Evolutionary conservation across 257 asterid genomes (phyloP), one percentile per base, ranked within the genome.

Genomic region (Asclepias syriaca): DNA sequence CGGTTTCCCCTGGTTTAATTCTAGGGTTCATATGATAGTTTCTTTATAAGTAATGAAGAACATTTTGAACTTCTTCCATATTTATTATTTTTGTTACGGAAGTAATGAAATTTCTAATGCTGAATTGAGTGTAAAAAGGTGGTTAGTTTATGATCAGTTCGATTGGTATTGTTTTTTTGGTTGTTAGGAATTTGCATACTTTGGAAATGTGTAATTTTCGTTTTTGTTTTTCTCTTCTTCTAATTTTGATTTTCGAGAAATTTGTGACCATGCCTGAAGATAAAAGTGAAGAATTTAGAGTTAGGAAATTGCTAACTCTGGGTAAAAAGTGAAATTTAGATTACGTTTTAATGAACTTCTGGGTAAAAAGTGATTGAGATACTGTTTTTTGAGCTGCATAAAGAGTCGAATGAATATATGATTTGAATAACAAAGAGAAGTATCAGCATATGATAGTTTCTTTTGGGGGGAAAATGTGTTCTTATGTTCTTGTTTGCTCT

Each of bases 391-490:
- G 34, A 29, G 34, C 2, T 29, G 34, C 34, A 29, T 29, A 29
- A 29, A 29, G 32, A 63, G 48, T 37, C 19, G 27, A 63, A 63
- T 16, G 27, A 34, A 34, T 15, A 21, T 7, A 34, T 6, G 8
- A 34, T 60, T n/a, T 63, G 67, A 63, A 63, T 29, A 34, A 18
- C 10, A 8, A 63, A 63, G 49, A 63, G 67, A 63, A 63, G 24
- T 27, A 60, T 60, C 11, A 29, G 45, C 15, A 13, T 60, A 21
- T 60, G 46, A 60, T 60, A 7, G 66, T 10, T 63, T 29, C 8
- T 13, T n/a, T 60, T 22, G 15, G 21, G 19, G 10, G 12, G 27
- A 60, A 5, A 34, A 34, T 34, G 39, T 60, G 16, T 5, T 60
- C 19, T 16, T 2, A 16, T 34, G 39, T 34, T 43, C 67, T 34